Conservation (phyloP, 139 green algal species). For the Chlamydomonas urium region DNA sequence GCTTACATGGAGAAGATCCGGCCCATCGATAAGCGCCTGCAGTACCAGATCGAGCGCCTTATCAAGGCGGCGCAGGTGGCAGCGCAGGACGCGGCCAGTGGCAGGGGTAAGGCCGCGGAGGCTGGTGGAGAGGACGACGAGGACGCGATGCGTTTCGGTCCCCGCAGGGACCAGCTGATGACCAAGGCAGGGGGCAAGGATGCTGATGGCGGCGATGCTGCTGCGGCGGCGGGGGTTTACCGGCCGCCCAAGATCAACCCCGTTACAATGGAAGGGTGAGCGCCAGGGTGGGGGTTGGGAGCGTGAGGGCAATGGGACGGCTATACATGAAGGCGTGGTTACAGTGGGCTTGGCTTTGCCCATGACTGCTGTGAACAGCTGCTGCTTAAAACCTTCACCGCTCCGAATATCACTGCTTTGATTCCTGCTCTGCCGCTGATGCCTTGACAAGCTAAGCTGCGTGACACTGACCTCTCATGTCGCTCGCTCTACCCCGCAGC, state of each 20-base stretch:
- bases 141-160: conserved; percentile 45
- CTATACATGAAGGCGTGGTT: no score
- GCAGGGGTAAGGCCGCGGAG: neutral
- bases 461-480: no score
- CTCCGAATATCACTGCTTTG: no score
- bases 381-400: no score
- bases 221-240: conserved; percentile 67
- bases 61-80: conserved; percentile 16
- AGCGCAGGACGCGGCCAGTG: neutral
- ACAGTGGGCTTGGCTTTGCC: no score
- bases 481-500: no score
- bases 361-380: no score
- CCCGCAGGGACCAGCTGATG: conserved; percentile 73
- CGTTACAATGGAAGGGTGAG: conserved; percentile 19
- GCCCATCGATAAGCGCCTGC: conserved; percentile 92
- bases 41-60: conserved; percentile 69
- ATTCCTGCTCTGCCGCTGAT: no score
- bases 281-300: neutral
- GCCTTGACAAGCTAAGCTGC: no score
- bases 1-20: conserved; percentile 87
- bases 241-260: conserved; percentile 81
- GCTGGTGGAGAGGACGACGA: conserved; percentile 19
- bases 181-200: conserved; percentile 32
- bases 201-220: conserved; percentile 1
- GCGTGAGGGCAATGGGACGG: no score